phyloP scores from a whole-genome alignment of 495 filamentous ascomycete genomes.

The Penicillium lagena region DNA sequence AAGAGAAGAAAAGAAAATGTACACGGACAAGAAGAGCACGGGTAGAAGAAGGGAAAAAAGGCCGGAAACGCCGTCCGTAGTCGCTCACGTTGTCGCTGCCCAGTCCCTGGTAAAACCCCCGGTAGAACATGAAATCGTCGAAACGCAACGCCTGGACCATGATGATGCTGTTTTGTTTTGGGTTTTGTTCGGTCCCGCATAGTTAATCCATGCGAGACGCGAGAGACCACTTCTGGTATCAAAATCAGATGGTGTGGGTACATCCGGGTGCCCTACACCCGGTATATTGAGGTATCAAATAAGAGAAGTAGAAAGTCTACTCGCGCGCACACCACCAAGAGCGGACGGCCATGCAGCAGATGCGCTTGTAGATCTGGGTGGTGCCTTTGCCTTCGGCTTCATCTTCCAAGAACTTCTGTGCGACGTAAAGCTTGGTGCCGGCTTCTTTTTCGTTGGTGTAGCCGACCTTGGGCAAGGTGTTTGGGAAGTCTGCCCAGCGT shows the following conservation, averaged over 20 bases:
- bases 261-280: no score
- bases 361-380: conserved; percentile 71
- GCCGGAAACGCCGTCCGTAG: conserved; percentile 17
- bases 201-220: no score
- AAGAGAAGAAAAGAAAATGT: conserved; percentile 13
- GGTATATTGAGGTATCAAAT: conserved; percentile 5
- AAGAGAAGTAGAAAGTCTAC: conserved; percentile 12
- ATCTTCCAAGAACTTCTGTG: conserved; percentile 73
- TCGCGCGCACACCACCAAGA: conserved; percentile 46
- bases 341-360: conserved; percentile 64
- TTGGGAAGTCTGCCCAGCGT: conserved; percentile 58
- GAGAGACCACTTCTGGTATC: no score
- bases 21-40: not conserved
- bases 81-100: conserved; percentile 14
- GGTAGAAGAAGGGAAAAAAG: conserved; percentile 9
- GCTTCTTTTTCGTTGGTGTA: conserved; percentile 65
- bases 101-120: conserved; percentile 10
- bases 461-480: conserved; percentile 48
- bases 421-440: conserved; percentile 67
- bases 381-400: conserved; percentile 66
- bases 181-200: no score
- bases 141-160: conserved; percentile 19
- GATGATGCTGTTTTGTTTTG: conserved; percentile 15
- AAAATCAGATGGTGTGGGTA: no score
- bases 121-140: conserved; percentile 3